Percentiles rank a stretch among this genome's conserved stretches.
Evolutionary conservation across 2,329 filamentous ascomycete species (phyloP).

Genomic region (Exophiala spinifera): DNA sequence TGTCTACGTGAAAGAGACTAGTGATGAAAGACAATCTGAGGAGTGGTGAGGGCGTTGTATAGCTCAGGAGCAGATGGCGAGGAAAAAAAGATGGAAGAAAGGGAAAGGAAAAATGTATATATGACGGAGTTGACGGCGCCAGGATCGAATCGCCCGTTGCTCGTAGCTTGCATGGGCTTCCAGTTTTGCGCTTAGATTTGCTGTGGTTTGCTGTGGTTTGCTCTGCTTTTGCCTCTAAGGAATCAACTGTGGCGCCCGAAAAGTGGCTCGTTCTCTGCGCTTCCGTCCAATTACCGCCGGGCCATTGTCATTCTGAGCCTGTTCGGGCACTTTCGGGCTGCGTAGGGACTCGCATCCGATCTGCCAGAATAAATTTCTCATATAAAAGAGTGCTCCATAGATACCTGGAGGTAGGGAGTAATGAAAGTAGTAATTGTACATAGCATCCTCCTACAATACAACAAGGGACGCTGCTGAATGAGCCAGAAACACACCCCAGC

Average conservation of each 20-base stretch:
- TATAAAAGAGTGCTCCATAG: no score
- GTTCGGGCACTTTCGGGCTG: conserved; percentile 13
- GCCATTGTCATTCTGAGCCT: conserved; percentile 9
- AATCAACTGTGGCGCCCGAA: conserved; percentile 7
- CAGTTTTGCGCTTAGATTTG: no score
- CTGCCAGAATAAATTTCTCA: no score
- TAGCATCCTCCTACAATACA: no score
- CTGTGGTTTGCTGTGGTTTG: no score
- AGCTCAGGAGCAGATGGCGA: conserved; percentile 18
- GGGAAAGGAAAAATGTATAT: conserved; percentile 18
- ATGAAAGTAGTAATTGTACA: no score
- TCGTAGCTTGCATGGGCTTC: no score
- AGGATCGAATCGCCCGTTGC: conserved; percentile 6
- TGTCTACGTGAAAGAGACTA: conserved; percentile 4
- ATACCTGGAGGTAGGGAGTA: no score
- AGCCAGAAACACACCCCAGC: no score
- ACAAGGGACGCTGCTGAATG: no score
- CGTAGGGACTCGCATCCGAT: not conserved
- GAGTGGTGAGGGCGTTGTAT: conserved; percentile 7
- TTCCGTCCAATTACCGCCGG: conserved; percentile 18
- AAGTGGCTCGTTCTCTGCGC: conserved; percentile 7
- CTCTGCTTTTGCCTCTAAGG: not conserved
- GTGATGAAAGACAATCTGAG: conserved; percentile 5
- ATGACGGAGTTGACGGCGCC: conserved; percentile 17
- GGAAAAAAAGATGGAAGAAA: conserved; percentile 19